Evolutionary conservation across 495 filamentous ascomycete genomes (phyloP).

Genomic region (Achaetomiella virescens): DNA sequence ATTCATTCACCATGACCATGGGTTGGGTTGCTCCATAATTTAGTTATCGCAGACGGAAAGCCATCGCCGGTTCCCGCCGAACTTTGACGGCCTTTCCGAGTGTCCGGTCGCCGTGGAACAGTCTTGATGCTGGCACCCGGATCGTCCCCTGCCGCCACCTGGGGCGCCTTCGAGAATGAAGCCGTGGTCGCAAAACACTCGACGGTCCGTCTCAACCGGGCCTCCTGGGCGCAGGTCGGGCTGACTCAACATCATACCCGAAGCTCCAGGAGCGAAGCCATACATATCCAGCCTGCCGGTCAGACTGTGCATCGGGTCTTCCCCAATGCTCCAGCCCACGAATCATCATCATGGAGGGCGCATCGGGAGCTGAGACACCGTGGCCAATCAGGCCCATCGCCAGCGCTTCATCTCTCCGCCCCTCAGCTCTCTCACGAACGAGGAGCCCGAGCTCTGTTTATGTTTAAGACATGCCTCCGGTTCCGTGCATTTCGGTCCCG

Average conservation of each 20-base stretch:
- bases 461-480: not conserved
- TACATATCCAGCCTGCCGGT: not conserved
- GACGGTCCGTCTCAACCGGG: not conserved
- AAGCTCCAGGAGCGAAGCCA: not conserved
- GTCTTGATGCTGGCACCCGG: no score
- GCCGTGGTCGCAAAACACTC: not conserved
- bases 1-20: no score
- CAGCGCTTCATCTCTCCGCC: not conserved
- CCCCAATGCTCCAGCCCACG: not conserved
- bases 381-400: not conserved
- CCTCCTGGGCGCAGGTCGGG: not conserved
- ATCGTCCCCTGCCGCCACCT: not conserved
- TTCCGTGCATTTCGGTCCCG: constrained; percentile 10
- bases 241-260: not conserved
- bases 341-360: not conserved
- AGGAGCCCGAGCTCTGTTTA: not conserved
- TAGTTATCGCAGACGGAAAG: no score
- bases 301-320: not conserved
- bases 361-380: not conserved
- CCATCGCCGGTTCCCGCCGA: no score
- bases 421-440: no score
- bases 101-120: no score
- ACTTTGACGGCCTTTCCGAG: no score
- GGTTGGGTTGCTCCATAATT: no score
- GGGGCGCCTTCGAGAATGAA: not conserved